Conservation (phyloP, 2,329 filamentous ascomycete genomes). For the Beauveria medogensis region DNA sequence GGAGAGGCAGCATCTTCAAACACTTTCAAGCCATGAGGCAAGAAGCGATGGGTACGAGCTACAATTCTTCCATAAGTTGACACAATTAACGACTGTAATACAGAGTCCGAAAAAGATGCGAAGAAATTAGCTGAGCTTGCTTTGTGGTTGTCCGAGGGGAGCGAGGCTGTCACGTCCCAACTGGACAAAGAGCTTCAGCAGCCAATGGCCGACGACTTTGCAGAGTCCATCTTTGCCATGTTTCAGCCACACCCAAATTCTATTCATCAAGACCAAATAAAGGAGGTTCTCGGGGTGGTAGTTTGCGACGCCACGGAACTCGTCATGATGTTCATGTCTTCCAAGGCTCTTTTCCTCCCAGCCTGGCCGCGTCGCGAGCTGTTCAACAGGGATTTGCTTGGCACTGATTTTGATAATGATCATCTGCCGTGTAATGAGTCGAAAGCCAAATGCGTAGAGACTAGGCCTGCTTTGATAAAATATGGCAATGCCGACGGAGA, state of each 20-base stretch:
- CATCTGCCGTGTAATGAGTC: not conserved
- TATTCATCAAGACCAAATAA: not conserved
- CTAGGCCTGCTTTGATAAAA: not conserved
- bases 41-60: not conserved
- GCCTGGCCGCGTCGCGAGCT: not conserved
- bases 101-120: not conserved
- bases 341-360: not conserved
- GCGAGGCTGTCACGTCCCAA: not conserved
- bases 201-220: not conserved
- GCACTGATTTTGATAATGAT: not conserved
- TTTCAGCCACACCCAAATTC: not conserved
- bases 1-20: not conserved
- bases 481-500: conserved; percentile 1
- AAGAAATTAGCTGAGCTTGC: not conserved
- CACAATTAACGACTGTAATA: not conserved
- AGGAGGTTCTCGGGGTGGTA: not conserved
- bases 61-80: too few species aligned
- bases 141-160: not conserved
- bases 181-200: not conserved
- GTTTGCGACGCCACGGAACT: not conserved
- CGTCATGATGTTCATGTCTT: not conserved
- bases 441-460: not conserved
- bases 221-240: not conserved
- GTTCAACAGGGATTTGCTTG: not conserved
- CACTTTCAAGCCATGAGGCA: not conserved